Conservation (phyloP, 2,329 filamentous ascomycete species). For the Alternaria ventricosa region DNA sequence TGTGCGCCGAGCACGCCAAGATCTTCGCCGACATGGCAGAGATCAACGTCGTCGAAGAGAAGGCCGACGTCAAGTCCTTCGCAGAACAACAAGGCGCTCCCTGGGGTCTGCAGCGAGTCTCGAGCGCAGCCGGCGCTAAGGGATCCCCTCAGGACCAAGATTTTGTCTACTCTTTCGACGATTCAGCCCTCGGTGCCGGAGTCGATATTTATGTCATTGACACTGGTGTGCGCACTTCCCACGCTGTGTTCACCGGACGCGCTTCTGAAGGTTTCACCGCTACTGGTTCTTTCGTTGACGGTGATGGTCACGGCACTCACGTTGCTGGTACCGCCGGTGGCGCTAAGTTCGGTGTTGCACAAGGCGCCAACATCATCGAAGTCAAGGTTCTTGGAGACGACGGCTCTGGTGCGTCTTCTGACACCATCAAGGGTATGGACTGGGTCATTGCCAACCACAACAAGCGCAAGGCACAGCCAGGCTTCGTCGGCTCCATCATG, state of each 20-base stretch:
- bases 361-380: slow-evolving; percentile 56
- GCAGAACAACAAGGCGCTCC: slow-evolving; percentile 45
- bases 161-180: slow-evolving; percentile 53
- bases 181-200: slow-evolving; percentile 47
- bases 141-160: slow-evolving; percentile 36
- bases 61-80: slow-evolving; percentile 42
- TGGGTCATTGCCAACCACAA: slow-evolving; percentile 55
- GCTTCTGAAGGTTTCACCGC: slow-evolving; percentile 52
- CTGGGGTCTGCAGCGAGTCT: slow-evolving; percentile 58
- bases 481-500: slow-evolving; percentile 55
- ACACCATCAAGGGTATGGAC: slow-evolving; percentile 59
- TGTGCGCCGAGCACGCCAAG: slow-evolving; percentile 50
- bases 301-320: slow-evolving; percentile 58
- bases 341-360: slow-evolving; percentile 55
- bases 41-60: slow-evolving; percentile 52
- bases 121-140: slow-evolving; percentile 43
- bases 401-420: slow-evolving; percentile 54
- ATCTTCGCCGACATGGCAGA: slow-evolving; percentile 50
- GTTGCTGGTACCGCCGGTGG: slow-evolving; percentile 55
- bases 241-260: slow-evolving; percentile 55
- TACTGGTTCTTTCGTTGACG: slow-evolving; percentile 43
- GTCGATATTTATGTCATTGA: slow-evolving; percentile 60
- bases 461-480: slow-evolving; percentile 45
- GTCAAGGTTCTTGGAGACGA: slow-evolving; percentile 59
- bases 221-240: slow-evolving; percentile 55